Evolutionary conservation across 192 early-diverging fungal genomes (phyloP), one percentile per base, ranked within the genome.

Genomic region (Umbelopsis vinacea): DNA sequence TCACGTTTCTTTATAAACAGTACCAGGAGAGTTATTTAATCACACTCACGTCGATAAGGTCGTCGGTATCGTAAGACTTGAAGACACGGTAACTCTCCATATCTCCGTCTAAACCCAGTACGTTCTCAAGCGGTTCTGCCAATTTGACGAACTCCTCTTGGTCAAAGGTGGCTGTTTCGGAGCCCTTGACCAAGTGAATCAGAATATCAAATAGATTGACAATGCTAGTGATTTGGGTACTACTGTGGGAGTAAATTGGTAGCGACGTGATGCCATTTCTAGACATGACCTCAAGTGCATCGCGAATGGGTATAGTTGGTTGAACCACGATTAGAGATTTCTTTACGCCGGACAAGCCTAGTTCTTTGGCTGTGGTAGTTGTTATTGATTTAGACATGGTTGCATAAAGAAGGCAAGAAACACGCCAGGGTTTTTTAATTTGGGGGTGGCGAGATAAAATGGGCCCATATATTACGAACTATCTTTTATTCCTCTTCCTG

Each of bases 171-270:
- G 54, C 10, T 1, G 68, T 68, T 22, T 37, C 46, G 40, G 66
- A 38, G 37, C 75, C 74, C 24, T 67, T 74, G 1, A 83, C 57
- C 35, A 82, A 52, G 67, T 86, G 84, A 15, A 78, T 50, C 38
- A 88, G 70, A 46, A 89, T 84, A 74, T 89, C 88, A 68, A 81
- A 74, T 14, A 86, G 69, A 47, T 82, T 85, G 17, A 89, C 81
- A 67, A 89, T 88, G 24, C 78, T 83, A 33, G 83, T 79, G 1
- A 87, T 75, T 17, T 72, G 70, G 15, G 77, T 76, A 22, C 78
- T 71, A 66, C 76, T 67, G 68, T 86, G 86, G 26, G 87, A 88
- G 29, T 83, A 84, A 29, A 89, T 76, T 7, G 88, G 86, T 19
- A 89, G 53, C 33, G 85, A 87, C 19, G 86, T 78, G 24, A 89